These are phyloP conservation scores for Geranium incanum DNA, from an alignment of 441 rosid species.

Conservation along the genomic window DNA sequence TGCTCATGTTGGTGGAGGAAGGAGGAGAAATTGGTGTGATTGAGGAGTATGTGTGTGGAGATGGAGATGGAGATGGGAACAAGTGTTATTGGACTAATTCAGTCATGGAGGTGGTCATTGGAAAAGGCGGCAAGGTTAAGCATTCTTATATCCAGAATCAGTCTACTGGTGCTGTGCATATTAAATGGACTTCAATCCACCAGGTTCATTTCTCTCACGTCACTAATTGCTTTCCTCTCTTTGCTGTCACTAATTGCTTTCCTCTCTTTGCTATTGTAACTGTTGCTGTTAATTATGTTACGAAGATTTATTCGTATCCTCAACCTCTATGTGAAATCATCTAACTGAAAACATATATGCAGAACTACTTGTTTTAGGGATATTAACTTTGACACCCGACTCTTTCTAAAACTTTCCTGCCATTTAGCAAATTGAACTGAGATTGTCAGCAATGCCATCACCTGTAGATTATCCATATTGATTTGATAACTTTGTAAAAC, in stretches of 20 bases:
- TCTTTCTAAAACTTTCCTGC: not conserved
- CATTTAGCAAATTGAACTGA: not conserved
- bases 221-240: not conserved
- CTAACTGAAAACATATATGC: not conserved
- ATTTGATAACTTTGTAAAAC: not conserved
- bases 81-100: slow-evolving; percentile 77
- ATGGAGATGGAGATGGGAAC: slow-evolving; percentile 36
- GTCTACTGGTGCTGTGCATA: slow-evolving; percentile 66
- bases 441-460: not conserved
- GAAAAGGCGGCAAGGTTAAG: slow-evolving; percentile 50
- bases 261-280: not conserved
- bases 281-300: not conserved
- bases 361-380: not conserved
- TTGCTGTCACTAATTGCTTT: not conserved
- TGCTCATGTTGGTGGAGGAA: slow-evolving; percentile 70
- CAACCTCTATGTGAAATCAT: not conserved
- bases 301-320: not conserved
- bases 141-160: slow-evolving; percentile 84
- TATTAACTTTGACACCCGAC: not conserved
- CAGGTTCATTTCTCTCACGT: slow-evolving; percentile 40
- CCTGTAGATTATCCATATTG: not conserved
- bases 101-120: slow-evolving; percentile 62
- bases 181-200: slow-evolving; percentile 77
- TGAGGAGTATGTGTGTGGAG: slow-evolving; percentile 59
- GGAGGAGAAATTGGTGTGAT: slow-evolving; percentile 74